Conservation (phyloP, 164 flowering plant genomes). For the Tetrastigma voinierianum region DNA sequence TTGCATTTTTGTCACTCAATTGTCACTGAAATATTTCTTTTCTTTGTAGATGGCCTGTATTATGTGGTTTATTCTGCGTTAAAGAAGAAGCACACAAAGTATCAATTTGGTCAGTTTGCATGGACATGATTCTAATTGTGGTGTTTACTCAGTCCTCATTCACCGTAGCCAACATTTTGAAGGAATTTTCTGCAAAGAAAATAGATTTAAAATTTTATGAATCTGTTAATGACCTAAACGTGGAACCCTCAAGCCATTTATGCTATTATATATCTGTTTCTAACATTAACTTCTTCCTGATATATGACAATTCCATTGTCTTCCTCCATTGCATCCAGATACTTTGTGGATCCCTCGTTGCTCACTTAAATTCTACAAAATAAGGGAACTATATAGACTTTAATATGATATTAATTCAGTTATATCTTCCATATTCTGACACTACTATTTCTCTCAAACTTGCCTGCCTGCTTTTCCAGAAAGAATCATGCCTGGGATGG, state of each 20-base stretch:
- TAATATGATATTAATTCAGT: background rate
- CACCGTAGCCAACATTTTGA: constrained; percentile 91
- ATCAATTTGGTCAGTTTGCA: constrained; percentile 96
- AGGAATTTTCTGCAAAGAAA: constrained; percentile 83
- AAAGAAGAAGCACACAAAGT: constrained; percentile 97
- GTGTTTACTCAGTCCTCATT: constrained; percentile 91
- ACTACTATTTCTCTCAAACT: too few relatives aligned
- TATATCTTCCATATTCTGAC: background rate
- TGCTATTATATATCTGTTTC: background rate
- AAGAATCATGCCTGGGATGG: too few relatives aligned
- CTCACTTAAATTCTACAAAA: background rate
- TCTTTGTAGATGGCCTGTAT: constrained; percentile 39
- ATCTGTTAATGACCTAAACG: background rate
- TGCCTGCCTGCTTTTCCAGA: too few relatives aligned
- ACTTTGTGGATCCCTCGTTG: background rate
- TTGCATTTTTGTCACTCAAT: background rate
- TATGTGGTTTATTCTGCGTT: constrained; percentile 92
- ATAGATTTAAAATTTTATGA: background rate
- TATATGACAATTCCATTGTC: background rate
- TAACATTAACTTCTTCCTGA: background rate
- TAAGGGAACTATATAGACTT: background rate
- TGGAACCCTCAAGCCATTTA: background rate
- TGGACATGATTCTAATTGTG: constrained; percentile 99
- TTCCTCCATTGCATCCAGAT: background rate
- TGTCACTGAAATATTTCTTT: constrained; percentile 6